Evolutionary conservation across 2,329 filamentous ascomycete genomes (phyloP).

Genomic region (Epichloe gansuensis): DNA sequence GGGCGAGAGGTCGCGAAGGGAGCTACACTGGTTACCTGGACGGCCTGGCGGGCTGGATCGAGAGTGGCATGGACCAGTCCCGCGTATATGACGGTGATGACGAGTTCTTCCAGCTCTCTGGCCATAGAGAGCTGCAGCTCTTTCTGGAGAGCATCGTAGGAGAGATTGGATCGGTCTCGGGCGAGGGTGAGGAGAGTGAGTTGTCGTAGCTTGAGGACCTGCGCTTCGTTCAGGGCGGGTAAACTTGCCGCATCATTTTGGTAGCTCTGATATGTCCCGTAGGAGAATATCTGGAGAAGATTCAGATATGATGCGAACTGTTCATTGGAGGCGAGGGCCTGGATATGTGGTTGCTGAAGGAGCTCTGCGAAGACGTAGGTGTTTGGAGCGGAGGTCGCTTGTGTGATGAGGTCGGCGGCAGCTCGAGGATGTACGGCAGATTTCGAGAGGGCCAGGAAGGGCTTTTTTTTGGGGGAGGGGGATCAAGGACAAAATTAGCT

Average conservation of each 20-base stretch:
- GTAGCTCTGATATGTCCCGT: conserved; percentile 80
- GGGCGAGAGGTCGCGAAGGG: conserved; percentile 75
- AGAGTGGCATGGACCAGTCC: conserved; percentile 73
- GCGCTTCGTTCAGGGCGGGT: conserved; percentile 58
- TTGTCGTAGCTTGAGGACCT: conserved; percentile 77
- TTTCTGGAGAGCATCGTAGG: conserved; percentile 56
- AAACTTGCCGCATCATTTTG: conserved; percentile 32
- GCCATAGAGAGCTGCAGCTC: conserved; percentile 54
- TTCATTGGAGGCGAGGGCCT: conserved; percentile 48
- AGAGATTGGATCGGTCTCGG: conserved; percentile 53
- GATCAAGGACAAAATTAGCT: conserved; percentile 14
- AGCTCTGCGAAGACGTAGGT: conserved; percentile 93
- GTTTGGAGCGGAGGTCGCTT: conserved; percentile 79
- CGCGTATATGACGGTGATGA: conserved; percentile 80
- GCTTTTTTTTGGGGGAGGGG: conserved; percentile 22
- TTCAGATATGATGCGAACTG: conserved; percentile 54
- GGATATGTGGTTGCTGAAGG: conserved; percentile 68
- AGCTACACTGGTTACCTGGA: conserved; percentile 69
- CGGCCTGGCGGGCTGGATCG: conserved; percentile 61
- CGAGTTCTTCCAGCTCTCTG: conserved; percentile 69
- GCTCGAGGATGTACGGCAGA: conserved; percentile 74
- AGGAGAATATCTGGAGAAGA: conserved; percentile 79
- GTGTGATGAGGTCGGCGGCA: conserved; percentile 72
- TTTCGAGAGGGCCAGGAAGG: conserved; percentile 83
- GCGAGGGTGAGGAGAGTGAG: conserved; percentile 79